Evolutionary conservation across 164 flowering plant genomes (phyloP).

Genomic region (Chloranthus sessilifolius): DNA sequence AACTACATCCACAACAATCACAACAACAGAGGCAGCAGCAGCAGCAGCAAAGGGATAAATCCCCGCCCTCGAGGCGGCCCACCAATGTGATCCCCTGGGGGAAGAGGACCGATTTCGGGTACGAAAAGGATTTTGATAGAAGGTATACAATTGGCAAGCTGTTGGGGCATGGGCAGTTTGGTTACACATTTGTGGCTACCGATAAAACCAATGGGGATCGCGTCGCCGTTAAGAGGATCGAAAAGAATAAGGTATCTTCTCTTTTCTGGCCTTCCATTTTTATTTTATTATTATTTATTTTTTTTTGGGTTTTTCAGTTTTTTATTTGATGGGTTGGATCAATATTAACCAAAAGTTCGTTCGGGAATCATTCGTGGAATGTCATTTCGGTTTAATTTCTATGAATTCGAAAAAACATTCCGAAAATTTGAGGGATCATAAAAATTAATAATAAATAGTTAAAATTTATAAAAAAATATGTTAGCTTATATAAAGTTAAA

Average conservation of each 20-base stretch:
- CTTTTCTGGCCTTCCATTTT: neutral
- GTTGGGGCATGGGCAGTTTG: slow-evolving; percentile 82
- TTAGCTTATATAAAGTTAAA: too few relatives aligned
- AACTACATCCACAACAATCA: slow-evolving; percentile 13
- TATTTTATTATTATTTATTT: neutral
- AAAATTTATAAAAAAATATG: too few relatives aligned
- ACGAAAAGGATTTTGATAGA: slow-evolving; percentile 51
- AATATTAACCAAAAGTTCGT: too few relatives aligned
- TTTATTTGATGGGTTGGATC: too few relatives aligned
- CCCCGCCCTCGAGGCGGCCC: slow-evolving; percentile 21
- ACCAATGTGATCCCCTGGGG: slow-evolving; percentile 50
- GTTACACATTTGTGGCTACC: slow-evolving; percentile 71
- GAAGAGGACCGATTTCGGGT: slow-evolving; percentile 74
- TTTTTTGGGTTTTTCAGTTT: too few relatives aligned
- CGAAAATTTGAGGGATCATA: too few relatives aligned
- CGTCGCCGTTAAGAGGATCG: slow-evolving; percentile 81
- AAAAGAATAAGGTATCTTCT: slow-evolving; percentile 59
- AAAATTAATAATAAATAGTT: too few relatives aligned
- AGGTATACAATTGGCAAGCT: slow-evolving; percentile 59
- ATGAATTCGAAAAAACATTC: too few relatives aligned
- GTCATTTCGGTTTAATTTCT: too few relatives aligned
- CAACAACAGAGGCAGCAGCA: neutral
- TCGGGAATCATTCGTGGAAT: too few relatives aligned
- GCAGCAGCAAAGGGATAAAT: neutral
- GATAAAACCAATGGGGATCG: slow-evolving; percentile 66